Percentiles rank a stretch among this genome's conserved stretches.
Evolutionary conservation across 2,329 filamentous ascomycete genomes (phyloP).

Genomic region (Venturia pyrina): DNA sequence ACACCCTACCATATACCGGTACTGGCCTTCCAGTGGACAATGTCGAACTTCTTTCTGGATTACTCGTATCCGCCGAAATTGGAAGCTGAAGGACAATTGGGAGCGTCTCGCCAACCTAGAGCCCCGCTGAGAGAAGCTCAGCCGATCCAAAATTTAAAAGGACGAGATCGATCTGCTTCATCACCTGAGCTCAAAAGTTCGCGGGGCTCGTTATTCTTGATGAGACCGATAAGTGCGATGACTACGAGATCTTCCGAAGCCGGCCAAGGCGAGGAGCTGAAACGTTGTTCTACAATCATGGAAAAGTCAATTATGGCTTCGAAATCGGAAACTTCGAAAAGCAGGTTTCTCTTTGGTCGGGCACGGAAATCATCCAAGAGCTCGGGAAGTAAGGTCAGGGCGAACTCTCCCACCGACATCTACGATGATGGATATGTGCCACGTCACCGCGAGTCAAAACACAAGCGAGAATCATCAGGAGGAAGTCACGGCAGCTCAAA

Average conservation of each 20-base stretch:
- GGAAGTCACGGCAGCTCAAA: neutral
- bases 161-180: conserved; percentile 2
- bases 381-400: conserved; percentile 4
- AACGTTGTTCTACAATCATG: neutral
- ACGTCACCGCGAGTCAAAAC: neutral
- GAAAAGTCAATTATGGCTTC: neutral
- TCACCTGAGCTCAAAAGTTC: neutral
- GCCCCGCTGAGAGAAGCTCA: neutral
- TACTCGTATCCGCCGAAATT: neutral
- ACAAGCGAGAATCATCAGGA: neutral
- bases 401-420: neutral
- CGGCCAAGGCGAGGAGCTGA: neutral
- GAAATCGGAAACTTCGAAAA: conserved; percentile 4
- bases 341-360: conserved; percentile 6
- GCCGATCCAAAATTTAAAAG: neutral
- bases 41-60: neutral
- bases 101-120: neutral
- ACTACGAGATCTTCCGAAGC: conserved; percentile 5
- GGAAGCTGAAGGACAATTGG: neutral
- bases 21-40: neutral
- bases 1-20: neutral
- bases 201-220: conserved; percentile 10
- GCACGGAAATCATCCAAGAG: neutral
- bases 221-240: conserved; percentile 6
- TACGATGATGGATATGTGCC: neutral